Evolutionary conservation across 192 early-diverging fungal genomes (phyloP).

Genomic region (Mortierella antarctica): DNA sequence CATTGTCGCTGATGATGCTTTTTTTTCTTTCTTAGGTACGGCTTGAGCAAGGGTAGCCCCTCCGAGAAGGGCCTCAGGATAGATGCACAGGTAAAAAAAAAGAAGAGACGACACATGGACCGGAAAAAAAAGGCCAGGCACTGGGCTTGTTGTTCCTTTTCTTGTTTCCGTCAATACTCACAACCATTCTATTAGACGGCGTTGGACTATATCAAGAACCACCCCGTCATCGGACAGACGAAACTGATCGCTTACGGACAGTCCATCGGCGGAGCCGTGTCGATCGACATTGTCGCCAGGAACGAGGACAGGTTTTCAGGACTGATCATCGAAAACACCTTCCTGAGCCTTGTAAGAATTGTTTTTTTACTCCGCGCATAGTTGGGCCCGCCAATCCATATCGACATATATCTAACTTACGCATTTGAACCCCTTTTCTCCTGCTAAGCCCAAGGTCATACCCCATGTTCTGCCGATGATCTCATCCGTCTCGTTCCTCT

Average conservation of each 20-base stretch:
- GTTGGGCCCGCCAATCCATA: neutral
- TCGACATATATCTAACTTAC: neutral
- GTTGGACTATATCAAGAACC: conserved; percentile 83
- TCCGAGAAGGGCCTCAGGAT: conserved; percentile 88
- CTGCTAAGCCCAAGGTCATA: conserved; percentile 83
- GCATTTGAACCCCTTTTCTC: neutral
- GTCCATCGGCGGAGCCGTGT: conserved; percentile 97
- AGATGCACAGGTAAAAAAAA: conserved; percentile 78
- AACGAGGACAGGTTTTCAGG: conserved; percentile 83
- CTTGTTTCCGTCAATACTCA: neutral
- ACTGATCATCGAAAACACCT: conserved; percentile 95
- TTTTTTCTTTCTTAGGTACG: conserved; percentile 69
- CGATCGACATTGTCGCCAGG: conserved; percentile 84
- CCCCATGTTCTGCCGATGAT: conserved; percentile 85
- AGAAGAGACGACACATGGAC: neutral
- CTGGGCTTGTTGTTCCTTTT: neutral
- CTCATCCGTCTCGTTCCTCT: conserved; percentile 78
- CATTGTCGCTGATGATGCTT: neutral
- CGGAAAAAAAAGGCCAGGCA: neutral
- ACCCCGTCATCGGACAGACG: conserved; percentile 78
- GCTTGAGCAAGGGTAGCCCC: conserved; percentile 86
- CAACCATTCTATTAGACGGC: conserved; percentile 64
- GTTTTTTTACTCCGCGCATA: neutral
- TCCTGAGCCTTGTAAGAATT: conserved; percentile 79
- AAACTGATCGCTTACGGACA: conserved; percentile 94